Percentiles rank a stretch among this genome's conserved stretches.
Conservation (phyloP, 2,329 filamentous ascomycete species). For the Calonectria fujianensis region DNA sequence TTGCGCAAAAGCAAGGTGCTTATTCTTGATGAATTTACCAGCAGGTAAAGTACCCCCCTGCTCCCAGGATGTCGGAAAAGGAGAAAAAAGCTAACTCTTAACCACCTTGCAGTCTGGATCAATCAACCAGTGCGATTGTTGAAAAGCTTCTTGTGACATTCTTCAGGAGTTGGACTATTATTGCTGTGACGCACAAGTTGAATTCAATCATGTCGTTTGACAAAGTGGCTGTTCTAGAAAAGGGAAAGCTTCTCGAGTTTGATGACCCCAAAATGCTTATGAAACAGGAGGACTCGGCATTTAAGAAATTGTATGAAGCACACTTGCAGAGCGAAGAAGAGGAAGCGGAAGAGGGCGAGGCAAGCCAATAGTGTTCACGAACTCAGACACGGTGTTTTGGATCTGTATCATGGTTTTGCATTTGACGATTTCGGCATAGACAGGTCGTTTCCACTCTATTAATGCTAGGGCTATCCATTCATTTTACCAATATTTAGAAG, state of each 20-base stretch:
- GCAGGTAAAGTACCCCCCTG: conserved; percentile 32
- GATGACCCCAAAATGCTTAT: conserved; percentile 31
- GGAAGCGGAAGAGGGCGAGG: neutral
- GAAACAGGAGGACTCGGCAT: conserved; percentile 17
- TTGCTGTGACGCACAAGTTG: conserved; percentile 65
- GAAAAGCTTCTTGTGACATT: conserved; percentile 59
- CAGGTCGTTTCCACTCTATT: conserved; percentile 28
- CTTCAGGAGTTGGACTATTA: conserved; percentile 69
- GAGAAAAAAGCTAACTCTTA: neutral
- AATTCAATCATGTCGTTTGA: conserved; percentile 70
- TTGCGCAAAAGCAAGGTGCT: conserved; percentile 59
- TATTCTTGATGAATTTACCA: conserved; percentile 63
- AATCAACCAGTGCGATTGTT: conserved; percentile 62
- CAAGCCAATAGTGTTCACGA: neutral
- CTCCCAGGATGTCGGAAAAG: neutral
- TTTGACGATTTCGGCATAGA: conserved; percentile 21
- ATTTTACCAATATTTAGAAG: neutral
- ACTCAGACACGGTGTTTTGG: conserved; percentile 3
- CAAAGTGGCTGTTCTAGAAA: conserved; percentile 67
- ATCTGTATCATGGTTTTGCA: conserved; percentile 22
- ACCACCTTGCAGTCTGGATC: conserved; percentile 58
- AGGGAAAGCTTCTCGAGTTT: conserved; percentile 64
- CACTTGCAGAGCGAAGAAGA: conserved; percentile 25
- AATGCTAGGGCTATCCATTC: conserved; percentile 10
- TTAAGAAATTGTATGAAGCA: conserved; percentile 29